A percentile compares a stretch with the other conserved stretches of the same genome.
phyloP scores from a whole-genome alignment of 176 grass and related monocot species.

The Oryza glaberrima region DNA sequence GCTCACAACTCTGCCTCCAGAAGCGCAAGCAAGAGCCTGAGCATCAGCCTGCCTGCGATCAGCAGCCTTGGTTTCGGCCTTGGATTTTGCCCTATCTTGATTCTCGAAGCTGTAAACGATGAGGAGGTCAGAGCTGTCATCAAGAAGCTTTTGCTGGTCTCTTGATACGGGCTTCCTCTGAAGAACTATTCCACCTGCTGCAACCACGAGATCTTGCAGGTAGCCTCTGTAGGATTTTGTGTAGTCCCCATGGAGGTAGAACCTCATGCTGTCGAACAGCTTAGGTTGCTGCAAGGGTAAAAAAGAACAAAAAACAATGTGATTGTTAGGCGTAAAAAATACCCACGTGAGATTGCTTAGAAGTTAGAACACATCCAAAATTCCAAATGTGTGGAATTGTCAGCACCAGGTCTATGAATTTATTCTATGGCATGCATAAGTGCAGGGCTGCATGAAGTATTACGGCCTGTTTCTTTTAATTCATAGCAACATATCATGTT shows the following conservation, averaged over 20 bases:
- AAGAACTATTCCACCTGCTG: constrained; percentile 65
- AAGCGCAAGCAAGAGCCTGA: constrained; percentile 58
- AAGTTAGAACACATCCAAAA: too few relatives aligned
- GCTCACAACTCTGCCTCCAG: constrained; percentile 61
- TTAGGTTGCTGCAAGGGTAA: constrained; percentile 63
- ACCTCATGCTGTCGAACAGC: constrained; percentile 52
- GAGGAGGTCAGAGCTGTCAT: constrained; percentile 48
- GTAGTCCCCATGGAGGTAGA: constrained; percentile 85
- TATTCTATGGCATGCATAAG: neutral
- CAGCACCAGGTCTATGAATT: neutral
- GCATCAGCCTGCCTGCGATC: constrained; percentile 42
- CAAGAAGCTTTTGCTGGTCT: constrained; percentile 67
- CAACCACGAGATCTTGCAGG: constrained; percentile 73
- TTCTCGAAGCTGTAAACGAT: constrained; percentile 64
- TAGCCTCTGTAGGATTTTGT: constrained; percentile 66
- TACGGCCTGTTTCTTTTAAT: neutral
- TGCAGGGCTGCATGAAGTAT: neutral
- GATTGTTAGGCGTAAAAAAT: neutral
- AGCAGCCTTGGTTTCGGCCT: neutral
- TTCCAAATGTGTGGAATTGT: neutral
- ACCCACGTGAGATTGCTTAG: neutral
- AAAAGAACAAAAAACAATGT: neutral
- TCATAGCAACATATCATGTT: neutral
- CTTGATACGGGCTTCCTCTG: constrained; percentile 83
- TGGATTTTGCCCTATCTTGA: constrained; percentile 39